Evolutionary conservation across 2,329 filamentous ascomycete species (phyloP).

Genomic region (Aureobasidium sp.): DNA sequence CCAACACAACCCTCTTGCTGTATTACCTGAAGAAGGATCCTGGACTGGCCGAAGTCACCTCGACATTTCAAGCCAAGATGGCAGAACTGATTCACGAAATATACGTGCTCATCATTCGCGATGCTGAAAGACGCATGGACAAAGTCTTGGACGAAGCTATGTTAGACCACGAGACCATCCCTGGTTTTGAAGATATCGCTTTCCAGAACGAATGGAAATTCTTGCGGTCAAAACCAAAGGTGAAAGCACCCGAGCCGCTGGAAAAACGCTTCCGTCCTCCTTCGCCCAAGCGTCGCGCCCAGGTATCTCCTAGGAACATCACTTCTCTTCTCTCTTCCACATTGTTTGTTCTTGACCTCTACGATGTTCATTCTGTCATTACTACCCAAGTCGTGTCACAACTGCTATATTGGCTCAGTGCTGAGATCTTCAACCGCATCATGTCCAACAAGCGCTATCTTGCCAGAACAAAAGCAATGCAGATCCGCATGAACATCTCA

Average conservation of each 20-base stretch:
- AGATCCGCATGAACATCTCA: slow-evolving; percentile 98
- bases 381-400: slow-evolving; percentile 85
- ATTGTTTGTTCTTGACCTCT: slow-evolving; percentile 93
- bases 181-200: slow-evolving; percentile 89
- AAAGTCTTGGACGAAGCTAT: slow-evolving; percentile 90
- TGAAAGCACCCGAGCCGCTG: slow-evolving; percentile 73
- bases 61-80: slow-evolving; percentile 85
- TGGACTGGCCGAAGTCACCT: slow-evolving; percentile 70
- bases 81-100: slow-evolving; percentile 96
- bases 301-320: slow-evolving; percentile 87
- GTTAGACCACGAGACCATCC: slow-evolving; percentile 96
- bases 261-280: slow-evolving; percentile 89
- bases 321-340: slow-evolving; percentile 93
- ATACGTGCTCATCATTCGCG: slow-evolving; percentile 92
- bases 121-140: slow-evolving; percentile 91
- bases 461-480: slow-evolving; percentile 96
- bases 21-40: slow-evolving; percentile 95
- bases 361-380: slow-evolving; percentile 97
- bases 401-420: slow-evolving; percentile 89
- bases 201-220: slow-evolving; percentile 99
- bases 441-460: slow-evolving; percentile 95
- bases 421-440: slow-evolving; percentile 94
- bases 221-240: slow-evolving; percentile 82
- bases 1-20: slow-evolving; percentile 87
- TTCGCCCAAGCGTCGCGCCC: slow-evolving; percentile 84